Evolutionary conservation across 2,329 filamentous ascomycete species (phyloP), one percentile per base, ranked within the genome.

Genomic region (Ascochyta lentis): DNA sequence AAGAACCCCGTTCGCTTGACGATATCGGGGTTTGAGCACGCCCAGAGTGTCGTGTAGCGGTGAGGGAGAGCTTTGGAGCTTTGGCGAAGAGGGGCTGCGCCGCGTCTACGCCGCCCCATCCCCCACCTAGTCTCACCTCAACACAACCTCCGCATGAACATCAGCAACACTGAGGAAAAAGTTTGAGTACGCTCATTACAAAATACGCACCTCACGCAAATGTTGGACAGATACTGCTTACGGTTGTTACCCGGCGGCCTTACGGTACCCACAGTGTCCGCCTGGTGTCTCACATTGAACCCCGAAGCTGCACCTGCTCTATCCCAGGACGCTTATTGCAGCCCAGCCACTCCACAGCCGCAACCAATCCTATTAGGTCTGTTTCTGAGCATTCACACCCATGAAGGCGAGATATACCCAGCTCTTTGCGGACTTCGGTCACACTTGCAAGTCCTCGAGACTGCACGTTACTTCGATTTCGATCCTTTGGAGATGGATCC

Each of bases 211-310:
- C 12, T 4, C 5, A n/a, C 29, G 22, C 10, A 12, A n/a, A 3
- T 12, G 12, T 13, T 16, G n/a, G 19, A 24, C 35, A n/a, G 26
- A 23, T 6, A 1, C 13, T n/a, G 27, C 2, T 16, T 31, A 15
- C 1, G 9, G 27, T 44, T 16, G 33, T 49, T 40, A 40, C n/a
- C 44, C 45, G 41, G 10, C 38, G 46, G 22, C 46, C 53, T 46
- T 23, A 31, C n/a, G 9, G 40, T 26, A 26, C 23, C 46, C 46
- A 46, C 46, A 23, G 23, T 49, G 52, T 45, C 52, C 42, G 42
- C 41, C 40, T 31, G 27, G 27, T 23, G 37, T 56, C 31, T 56
- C 53, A 50, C 24, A 26, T 27, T 38, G 53, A 56, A 47, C 15
- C 41, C 53, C 53, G 47, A 50, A 33, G 41, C 40, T 31, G 34